Evolutionary conservation across 352 stramenopile species (phyloP).

Genomic region (Globisporangium megalacanthum): DNA sequence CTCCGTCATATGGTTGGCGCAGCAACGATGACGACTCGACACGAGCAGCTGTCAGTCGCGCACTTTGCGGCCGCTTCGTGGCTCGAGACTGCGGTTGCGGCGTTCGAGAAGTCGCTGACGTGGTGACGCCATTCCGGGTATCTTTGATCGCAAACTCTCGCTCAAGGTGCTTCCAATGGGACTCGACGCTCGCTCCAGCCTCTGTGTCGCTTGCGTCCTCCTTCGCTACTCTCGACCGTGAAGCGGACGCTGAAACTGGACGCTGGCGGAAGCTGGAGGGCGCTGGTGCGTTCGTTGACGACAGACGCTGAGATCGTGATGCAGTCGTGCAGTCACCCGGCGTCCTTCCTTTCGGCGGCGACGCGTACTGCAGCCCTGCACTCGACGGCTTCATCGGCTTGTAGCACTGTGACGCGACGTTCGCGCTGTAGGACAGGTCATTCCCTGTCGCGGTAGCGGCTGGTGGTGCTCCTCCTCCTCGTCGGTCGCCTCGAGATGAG

Average conservation of each 20-base stretch:
- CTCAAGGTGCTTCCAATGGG: constrained; percentile 40
- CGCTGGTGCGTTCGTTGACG: constrained; percentile 8
- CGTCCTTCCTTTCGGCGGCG: constrained; percentile 10
- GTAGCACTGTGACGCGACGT: constrained; percentile 58
- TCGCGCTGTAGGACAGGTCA: constrained; percentile 56
- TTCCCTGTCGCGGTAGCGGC: not conserved
- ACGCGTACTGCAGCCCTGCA: constrained; percentile 29
- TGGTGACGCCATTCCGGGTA: not conserved
- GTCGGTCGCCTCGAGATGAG: constrained; percentile 3
- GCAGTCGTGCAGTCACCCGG: not conserved
- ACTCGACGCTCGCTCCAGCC: constrained; percentile 19
- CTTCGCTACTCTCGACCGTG: not conserved
- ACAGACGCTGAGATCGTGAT: constrained; percentile 7
- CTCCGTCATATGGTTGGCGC: not conserved
- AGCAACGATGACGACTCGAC: not conserved
- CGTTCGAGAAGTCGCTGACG: not conserved
- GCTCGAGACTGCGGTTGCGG: not conserved
- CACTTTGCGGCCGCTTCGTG: constrained; percentile 34
- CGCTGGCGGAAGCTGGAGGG: constrained; percentile 11
- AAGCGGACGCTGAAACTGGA: constrained; percentile 23
- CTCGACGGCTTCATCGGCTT: constrained; percentile 41
- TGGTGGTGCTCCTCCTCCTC: not conserved
- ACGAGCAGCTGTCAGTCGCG: constrained; percentile 14
- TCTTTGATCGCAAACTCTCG: constrained; percentile 23
- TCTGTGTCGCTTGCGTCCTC: not conserved